Percentiles rank a stretch among this genome's conserved stretches.
Evolutionary conservation across 2,329 filamentous ascomycete species (phyloP).

Genomic region (Penicillium griseofulvum): DNA sequence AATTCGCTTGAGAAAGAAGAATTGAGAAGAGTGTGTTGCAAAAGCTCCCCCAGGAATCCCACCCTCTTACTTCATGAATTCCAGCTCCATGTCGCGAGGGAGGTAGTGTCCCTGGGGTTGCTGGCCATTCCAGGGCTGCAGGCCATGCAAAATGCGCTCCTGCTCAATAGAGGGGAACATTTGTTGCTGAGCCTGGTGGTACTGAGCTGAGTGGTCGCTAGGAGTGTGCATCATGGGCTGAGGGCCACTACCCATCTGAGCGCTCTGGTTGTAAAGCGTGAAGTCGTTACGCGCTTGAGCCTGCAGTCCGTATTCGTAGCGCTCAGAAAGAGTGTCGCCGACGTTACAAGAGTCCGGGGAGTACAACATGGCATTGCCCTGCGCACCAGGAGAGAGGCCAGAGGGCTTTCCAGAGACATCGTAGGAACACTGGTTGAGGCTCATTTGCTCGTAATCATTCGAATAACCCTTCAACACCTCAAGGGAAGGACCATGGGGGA

Average conservation of each 20-base stretch:
- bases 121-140: slow-evolving; percentile 17
- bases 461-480: slow-evolving; percentile 17
- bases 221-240: slow-evolving; percentile 4
- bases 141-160: slow-evolving; percentile 9
- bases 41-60: background rate
- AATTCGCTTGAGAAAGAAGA: slow-evolving; percentile 8
- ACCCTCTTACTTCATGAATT: slow-evolving; percentile 15
- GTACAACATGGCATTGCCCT: slow-evolving; percentile 31
- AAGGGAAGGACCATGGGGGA: slow-evolving; percentile 6
- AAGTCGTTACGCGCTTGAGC: slow-evolving; percentile 25
- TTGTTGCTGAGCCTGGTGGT: slow-evolving; percentile 9
- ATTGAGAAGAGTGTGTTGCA: background rate
- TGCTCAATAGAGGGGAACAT: slow-evolving; percentile 24
- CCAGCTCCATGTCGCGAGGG: slow-evolving; percentile 19
- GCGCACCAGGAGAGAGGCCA: slow-evolving; percentile 27
- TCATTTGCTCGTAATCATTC: slow-evolving; percentile 17
- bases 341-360: slow-evolving; percentile 24
- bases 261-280: slow-evolving; percentile 24
- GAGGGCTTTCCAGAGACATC: slow-evolving; percentile 14
- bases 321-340: slow-evolving; percentile 25
- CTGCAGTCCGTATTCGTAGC: slow-evolving; percentile 15
- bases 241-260: background rate
- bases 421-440: slow-evolving; percentile 11
- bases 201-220: slow-evolving; percentile 10
- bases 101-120: slow-evolving; percentile 12